A percentile compares a stretch with the other conserved stretches of the same genome.
Conservation (phyloP, 2,329 filamentous ascomycete genomes). For the Tolypocladium cylindrosporum region DNA sequence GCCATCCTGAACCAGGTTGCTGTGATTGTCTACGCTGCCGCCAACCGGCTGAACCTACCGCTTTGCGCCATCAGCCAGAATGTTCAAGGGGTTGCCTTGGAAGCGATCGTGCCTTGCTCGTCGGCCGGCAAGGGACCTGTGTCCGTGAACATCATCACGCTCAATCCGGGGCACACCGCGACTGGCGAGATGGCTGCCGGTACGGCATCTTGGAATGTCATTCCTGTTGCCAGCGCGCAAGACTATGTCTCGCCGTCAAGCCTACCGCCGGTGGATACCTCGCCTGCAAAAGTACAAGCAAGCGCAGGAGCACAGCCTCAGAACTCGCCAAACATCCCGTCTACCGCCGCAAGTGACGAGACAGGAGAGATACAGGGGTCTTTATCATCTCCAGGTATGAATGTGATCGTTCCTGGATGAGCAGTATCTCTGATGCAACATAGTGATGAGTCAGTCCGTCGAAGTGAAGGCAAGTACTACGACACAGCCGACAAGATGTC, state of each 20-base stretch:
- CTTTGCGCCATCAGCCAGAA: slow-evolving; percentile 10
- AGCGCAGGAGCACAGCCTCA: neutral
- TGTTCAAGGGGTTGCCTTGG: slow-evolving; percentile 2
- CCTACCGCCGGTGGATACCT: neutral
- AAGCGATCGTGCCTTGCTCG: slow-evolving; percentile 10
- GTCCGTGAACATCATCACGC: slow-evolving; percentile 1
- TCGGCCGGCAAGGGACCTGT: slow-evolving; percentile 1
- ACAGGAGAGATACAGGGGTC: neutral
- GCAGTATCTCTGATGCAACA: neutral
- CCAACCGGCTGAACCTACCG: slow-evolving; percentile 6
- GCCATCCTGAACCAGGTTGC: slow-evolving; percentile 12
- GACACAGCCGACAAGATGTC: neutral
- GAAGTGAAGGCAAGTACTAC: neutral
- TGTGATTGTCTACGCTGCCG: slow-evolving; percentile 8
- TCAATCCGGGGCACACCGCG: neutral
- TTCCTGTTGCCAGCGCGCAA: neutral
- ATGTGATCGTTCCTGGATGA: neutral
- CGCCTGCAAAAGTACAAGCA: neutral
- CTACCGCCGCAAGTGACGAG: too few species aligned
- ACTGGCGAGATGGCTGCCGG: neutral
- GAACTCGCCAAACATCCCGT: neutral
- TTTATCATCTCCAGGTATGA: neutral
- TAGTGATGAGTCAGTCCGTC: neutral
- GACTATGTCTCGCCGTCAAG: neutral
- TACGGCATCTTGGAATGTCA: neutral